phyloP scores from a whole-genome alignment of 257 asterid species.

The Solanum tacnaense region DNA sequence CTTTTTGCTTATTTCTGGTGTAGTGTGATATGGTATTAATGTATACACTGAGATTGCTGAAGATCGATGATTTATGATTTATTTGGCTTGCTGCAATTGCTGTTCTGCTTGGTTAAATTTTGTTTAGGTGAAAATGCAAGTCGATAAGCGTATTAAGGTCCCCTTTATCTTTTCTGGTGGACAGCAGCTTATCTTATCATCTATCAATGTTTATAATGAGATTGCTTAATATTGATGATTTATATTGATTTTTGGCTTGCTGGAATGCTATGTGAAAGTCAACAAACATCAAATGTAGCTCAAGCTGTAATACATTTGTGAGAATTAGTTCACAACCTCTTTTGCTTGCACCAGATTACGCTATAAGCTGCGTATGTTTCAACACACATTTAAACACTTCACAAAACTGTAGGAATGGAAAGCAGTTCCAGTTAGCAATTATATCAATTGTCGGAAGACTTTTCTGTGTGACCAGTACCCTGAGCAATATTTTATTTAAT shows the following conservation, averaged over 20 bases:
- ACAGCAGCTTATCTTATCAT: background rate
- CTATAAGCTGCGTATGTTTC: background rate
- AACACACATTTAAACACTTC: background rate
- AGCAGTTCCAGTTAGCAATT: background rate
- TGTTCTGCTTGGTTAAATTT: background rate
- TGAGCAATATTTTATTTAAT: no score
- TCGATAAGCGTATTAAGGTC: background rate
- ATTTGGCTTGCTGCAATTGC: background rate
- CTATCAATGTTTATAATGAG: no score
- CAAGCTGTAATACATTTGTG: background rate
- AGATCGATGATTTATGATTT: background rate
- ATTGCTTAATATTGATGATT: no score
- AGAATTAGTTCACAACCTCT: background rate
- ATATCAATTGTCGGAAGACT: background rate
- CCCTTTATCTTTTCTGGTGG: background rate
- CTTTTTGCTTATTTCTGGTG: background rate
- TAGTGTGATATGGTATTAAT: background rate
- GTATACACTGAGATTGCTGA: background rate
- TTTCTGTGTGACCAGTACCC: no score
- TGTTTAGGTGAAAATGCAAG: background rate
- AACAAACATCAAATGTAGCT: background rate
- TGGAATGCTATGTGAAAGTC: background rate
- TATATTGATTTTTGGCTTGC: no score
- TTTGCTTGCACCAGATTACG: background rate
- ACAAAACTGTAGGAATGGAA: background rate